A percentile compares a stretch with the other conserved stretches of the same genome.
These are phyloP conservation scores for Fusarium nematophilum DNA, from an alignment of 2,329 filamentous ascomycete species.

Conservation along the genomic window DNA sequence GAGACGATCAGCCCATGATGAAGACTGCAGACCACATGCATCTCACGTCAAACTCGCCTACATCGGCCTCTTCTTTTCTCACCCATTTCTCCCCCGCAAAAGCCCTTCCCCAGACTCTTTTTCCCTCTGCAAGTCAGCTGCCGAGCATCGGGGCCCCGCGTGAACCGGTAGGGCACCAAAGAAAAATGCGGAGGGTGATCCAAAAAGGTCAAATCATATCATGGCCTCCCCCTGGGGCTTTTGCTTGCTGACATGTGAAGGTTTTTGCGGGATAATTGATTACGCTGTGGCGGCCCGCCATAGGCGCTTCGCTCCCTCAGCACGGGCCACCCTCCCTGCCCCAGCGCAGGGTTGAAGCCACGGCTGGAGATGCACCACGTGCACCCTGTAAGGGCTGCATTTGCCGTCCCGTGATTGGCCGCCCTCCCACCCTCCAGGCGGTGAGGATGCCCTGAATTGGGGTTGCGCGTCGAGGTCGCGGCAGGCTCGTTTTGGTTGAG, in stretches of 20 bases:
- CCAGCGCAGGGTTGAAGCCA: slow-evolving; percentile 20
- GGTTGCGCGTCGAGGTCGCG: not conserved
- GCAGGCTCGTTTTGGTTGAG: not conserved
- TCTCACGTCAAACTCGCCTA: slow-evolving; percentile 2
- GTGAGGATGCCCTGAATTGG: slow-evolving; percentile 27
- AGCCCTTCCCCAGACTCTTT: slow-evolving; percentile 38
- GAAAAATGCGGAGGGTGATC: slow-evolving; percentile 18
- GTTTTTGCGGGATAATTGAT: slow-evolving; percentile 16
- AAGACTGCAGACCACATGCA: slow-evolving; percentile 1
- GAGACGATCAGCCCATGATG: slow-evolving; percentile 15
- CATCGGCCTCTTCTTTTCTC: not conserved
- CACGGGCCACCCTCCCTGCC: too few relatives aligned
- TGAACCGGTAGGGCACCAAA: slow-evolving; percentile 3
- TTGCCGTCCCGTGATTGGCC: slow-evolving; percentile 23
- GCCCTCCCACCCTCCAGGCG: slow-evolving; percentile 18
- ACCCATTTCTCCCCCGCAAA: slow-evolving; percentile 23
- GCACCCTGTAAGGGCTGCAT: slow-evolving; percentile 16
- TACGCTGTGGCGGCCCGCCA: slow-evolving; percentile 20
- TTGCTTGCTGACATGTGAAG: slow-evolving; percentile 32
- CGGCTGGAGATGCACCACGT: slow-evolving; percentile 32
- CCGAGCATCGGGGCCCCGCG: slow-evolving; percentile 28
- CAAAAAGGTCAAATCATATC: too few relatives aligned
- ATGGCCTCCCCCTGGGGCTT: too few relatives aligned
- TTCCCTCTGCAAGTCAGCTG: slow-evolving; percentile 36
- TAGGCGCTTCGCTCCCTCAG: too few relatives aligned